Conservation (phyloP, 1,284 basidiomycete species). For the Melampsora americana region DNA sequence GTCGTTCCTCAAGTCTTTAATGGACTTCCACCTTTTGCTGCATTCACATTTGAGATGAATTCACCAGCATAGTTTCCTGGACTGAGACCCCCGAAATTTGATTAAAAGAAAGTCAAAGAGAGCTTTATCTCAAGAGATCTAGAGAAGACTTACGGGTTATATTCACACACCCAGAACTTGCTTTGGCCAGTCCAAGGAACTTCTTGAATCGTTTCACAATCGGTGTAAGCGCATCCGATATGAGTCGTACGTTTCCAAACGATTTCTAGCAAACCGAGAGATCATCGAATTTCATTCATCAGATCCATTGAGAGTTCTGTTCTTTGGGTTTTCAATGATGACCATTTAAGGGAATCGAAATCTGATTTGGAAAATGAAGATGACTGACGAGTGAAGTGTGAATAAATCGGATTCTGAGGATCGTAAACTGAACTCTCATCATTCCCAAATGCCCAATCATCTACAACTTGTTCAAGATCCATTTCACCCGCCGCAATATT, state of each 20-base stretch:
- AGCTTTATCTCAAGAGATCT: no score
- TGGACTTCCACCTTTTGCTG: neutral
- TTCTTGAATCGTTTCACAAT: neutral
- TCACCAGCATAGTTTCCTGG: neutral
- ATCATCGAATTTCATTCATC: no score
- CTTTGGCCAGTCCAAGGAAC: neutral
- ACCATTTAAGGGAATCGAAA: no score
- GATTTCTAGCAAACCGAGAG: neutral
- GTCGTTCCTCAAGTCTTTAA: neutral
- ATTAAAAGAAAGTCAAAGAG: no score
- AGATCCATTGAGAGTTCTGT: neutral
- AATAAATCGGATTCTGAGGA: neutral
- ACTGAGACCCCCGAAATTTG: neutral
- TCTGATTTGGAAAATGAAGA: neutral
- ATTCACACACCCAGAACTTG: constrained; percentile 5
- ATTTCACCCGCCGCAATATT: neutral
- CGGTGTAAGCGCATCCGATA: neutral
- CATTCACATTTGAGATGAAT: neutral
- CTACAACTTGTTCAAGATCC: neutral
- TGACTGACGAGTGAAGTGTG: neutral
- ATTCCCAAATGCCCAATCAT: neutral
- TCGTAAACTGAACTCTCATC: neutral
- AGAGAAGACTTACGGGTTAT: constrained; percentile 2
- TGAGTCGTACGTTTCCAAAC: neutral
- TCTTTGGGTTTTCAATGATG: neutral